phyloP scores from a whole-genome alignment of 148 eudicot genomes.

The Rhododendron ovatum region DNA sequence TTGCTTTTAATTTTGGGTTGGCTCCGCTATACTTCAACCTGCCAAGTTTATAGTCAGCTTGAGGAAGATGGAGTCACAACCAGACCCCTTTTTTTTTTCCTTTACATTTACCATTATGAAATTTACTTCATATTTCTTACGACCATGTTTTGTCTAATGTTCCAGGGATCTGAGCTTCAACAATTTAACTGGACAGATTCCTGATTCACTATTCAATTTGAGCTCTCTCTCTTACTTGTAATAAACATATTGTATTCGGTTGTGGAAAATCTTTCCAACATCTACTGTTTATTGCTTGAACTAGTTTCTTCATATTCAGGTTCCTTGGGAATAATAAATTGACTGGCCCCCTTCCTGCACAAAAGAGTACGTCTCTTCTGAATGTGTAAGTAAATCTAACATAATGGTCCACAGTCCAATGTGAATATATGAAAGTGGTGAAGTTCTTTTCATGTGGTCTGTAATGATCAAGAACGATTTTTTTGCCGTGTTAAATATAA shows the following conservation, averaged over 20 bases:
- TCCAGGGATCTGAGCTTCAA: constrained; percentile 94
- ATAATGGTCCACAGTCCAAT: background rate
- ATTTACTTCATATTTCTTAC: background rate
- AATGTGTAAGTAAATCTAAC: background rate
- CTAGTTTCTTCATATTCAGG: background rate
- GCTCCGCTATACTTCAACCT: background rate
- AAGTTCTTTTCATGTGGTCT: background rate
- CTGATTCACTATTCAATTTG: constrained; percentile 55
- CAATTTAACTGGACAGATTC: constrained; percentile 62
- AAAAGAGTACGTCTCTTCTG: background rate
- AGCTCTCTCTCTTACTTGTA: constrained; percentile 59
- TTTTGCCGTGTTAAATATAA: background rate
- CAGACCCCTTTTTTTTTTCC: background rate
- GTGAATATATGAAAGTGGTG: background rate
- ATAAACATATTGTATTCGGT: constrained; percentile 12
- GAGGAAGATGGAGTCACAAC: background rate
- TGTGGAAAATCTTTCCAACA: background rate
- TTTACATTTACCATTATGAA: no score
- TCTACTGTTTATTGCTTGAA: background rate
- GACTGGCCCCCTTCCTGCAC: background rate
- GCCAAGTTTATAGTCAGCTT: constrained; percentile 1
- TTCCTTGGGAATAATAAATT: background rate
- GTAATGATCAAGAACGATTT: background rate
- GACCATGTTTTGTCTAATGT: constrained; percentile 7
- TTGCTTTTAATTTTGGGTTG: background rate